These are phyloP conservation scores for Moesziomyces parantarcticus DNA, from an alignment of 1,284 basidiomycete species.

Conservation along the genomic window DNA sequence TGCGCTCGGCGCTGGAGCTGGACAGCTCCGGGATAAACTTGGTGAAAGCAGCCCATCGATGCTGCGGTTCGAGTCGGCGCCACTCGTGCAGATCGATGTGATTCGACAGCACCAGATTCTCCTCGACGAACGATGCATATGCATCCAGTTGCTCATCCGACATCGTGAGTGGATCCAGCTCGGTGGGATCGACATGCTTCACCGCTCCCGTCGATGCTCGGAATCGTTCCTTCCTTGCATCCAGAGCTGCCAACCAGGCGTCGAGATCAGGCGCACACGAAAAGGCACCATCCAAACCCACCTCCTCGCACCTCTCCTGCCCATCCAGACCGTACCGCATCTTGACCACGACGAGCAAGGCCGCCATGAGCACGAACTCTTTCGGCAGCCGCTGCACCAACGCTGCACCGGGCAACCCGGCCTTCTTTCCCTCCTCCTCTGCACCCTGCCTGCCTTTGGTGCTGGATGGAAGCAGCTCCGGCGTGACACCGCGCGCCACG, in stretches of 20 bases:
- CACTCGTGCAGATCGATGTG: slow-evolving; percentile 42
- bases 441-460: neutral
- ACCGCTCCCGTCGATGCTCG: slow-evolving; percentile 59
- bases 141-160: slow-evolving; percentile 73
- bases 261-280: slow-evolving; percentile 37
- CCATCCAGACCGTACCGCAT: slow-evolving; percentile 64
- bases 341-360: slow-evolving; percentile 62
- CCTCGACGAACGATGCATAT: slow-evolving; percentile 77
- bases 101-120: slow-evolving; percentile 69
- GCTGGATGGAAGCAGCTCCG: slow-evolving; percentile 73
- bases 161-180: slow-evolving; percentile 73
- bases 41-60: slow-evolving; percentile 27
- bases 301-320: slow-evolving; percentile 25
- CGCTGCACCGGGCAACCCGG: slow-evolving; percentile 18
- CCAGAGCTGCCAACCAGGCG: slow-evolving; percentile 30
- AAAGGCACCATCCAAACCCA: neutral
- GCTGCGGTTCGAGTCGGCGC: slow-evolving; percentile 26
- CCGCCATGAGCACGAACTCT: slow-evolving; percentile 78
- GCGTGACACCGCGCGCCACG: slow-evolving; percentile 17
- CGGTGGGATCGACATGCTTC: slow-evolving; percentile 73
- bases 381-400: slow-evolving; percentile 74
- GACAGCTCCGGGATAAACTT: slow-evolving; percentile 22
- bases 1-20: neutral
- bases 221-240: slow-evolving; percentile 16
- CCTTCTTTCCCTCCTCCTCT: slow-evolving; percentile 1